Base-by-base conservation (phyloP, 768 basidiomycete species). In the Calvatia gigantea region DNA sequence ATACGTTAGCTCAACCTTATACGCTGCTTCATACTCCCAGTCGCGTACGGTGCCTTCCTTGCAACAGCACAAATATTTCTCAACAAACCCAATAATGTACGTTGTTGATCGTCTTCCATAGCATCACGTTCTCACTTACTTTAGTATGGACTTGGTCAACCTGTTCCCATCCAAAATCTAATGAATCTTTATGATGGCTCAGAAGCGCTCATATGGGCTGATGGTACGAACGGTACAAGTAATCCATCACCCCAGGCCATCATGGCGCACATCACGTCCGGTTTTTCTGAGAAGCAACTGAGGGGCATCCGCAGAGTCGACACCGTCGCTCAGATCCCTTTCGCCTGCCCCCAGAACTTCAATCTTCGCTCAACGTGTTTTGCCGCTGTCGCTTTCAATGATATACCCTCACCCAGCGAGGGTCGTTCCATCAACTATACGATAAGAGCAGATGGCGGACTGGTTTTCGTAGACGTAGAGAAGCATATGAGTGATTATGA, bases 341-440 rank as follows among this genome's bases (percentile, higher is more conserved):
- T 71, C 0, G 65, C 71, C 31, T 92, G 90, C 64, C 87, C 83
- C 6, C 81, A 87, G 64, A 92, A 91, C 69, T 90, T 87, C 71
- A 84, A 87, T 47, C 61, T 76, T 6, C 76, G 81, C 48, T 89
- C 88, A 2, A 73, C 82, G 54, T 92, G 90, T 64, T 92, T 79
- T 61, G 87, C 83, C 1, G 89, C 75, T 1, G 66, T 92, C 12
- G 69, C 77, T 0, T 89, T 92, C 67, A 74, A 79, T 59, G 74
- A 78, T 43, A 71, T 89, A 28, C 83, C 86, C 2, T 42, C 60
- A 6, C 51, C 51, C 9, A 65, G 61, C 56, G 55, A 63, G 15
- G 62, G 65, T n/a, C 65, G 56, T 8, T 68, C 77, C 6, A 62
- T 88, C 60, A 83, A 86, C 57, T 92, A 91, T 65, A 91, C 87